Conservation (phyloP, 2,329 filamentous ascomycete species). For the Macroventuria anomochaeta region DNA sequence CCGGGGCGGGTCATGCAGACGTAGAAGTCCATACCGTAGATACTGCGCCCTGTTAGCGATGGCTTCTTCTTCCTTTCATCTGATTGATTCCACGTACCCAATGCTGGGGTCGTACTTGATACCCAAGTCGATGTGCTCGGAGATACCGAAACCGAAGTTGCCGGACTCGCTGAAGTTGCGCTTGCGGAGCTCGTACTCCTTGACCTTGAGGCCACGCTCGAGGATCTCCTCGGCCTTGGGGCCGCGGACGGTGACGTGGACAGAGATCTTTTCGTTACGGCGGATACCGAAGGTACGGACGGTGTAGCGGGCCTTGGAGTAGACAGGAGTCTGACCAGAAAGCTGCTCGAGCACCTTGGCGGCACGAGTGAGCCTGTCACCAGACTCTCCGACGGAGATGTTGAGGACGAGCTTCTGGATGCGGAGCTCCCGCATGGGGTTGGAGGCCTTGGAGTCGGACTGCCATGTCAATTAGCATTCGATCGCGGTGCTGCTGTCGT, state of each 20-base stretch:
- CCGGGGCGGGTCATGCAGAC: slow-evolving; percentile 99
- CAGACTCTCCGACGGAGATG: slow-evolving; percentile 99
- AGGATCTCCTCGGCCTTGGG: slow-evolving; percentile 99
- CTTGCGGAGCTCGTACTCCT: slow-evolving; percentile 99
- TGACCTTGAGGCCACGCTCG: slow-evolving; percentile 99
- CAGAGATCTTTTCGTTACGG: slow-evolving; percentile 98
- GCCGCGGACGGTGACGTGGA: slow-evolving; percentile 99
- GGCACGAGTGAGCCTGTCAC: slow-evolving; percentile 99
- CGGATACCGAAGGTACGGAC: slow-evolving; percentile 99
- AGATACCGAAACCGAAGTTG: slow-evolving; percentile 97
- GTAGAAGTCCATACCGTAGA: slow-evolving; percentile 96
- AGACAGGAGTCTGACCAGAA: slow-evolving; percentile 99
- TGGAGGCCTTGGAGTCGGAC: slow-evolving; percentile 72
- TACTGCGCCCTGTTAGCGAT: slow-evolving; percentile 42
- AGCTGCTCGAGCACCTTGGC: slow-evolving; percentile 99
- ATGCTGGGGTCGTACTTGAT: slow-evolving; percentile 73
- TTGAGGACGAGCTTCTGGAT: slow-evolving; percentile 99
- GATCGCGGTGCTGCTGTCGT: slow-evolving; percentile 12
- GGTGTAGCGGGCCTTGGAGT: slow-evolving; percentile 99
- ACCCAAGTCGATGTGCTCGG: slow-evolving; percentile 99
- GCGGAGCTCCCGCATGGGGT: slow-evolving; percentile 99
- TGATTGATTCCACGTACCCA: slow-evolving; percentile 37
- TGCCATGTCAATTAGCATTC: slow-evolving; percentile 36
- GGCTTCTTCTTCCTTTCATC: background rate
- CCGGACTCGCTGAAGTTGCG: slow-evolving; percentile 99